phyloP scores from a whole-genome alignment of 228 moss, liverwort and hornwort genomes.

The Sphagnum magellanicum region DNA sequence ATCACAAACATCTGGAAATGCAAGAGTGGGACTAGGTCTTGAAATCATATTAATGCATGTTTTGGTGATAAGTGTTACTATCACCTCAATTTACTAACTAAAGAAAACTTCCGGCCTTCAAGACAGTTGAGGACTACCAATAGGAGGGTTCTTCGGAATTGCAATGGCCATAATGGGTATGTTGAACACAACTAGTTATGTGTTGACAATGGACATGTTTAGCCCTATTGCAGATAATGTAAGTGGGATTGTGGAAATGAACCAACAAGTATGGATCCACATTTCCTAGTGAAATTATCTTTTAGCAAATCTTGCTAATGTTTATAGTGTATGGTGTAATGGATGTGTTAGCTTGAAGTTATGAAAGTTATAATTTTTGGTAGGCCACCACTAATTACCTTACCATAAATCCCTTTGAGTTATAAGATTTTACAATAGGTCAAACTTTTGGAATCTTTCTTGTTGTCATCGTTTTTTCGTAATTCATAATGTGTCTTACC shows the following conservation, averaged over 20 bases:
- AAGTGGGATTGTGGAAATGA: slow-evolving; percentile 94
- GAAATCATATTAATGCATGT: slow-evolving; percentile 88
- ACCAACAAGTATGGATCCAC: slow-evolving; percentile 57
- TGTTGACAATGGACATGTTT: slow-evolving; percentile 99
- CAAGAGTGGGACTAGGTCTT: slow-evolving; percentile 88
- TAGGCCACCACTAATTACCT: too few relatives aligned
- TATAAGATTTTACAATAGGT: not conserved
- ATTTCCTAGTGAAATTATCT: too few relatives aligned
- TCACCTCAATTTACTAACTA: slow-evolving; percentile 85
- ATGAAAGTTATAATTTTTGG: not conserved
- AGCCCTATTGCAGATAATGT: slow-evolving; percentile 95
- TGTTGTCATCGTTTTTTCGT: not conserved
- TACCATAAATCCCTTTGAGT: too few relatives aligned
- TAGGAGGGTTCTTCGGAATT: slow-evolving; percentile 86
- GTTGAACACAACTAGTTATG: slow-evolving; percentile 94
- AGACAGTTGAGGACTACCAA: slow-evolving; percentile 62
- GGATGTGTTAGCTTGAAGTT: not conserved
- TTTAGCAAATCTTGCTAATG: too few relatives aligned
- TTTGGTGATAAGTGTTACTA: slow-evolving; percentile 81
- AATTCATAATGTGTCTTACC: not conserved
- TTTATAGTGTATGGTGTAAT: not conserved
- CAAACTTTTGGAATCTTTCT: not conserved
- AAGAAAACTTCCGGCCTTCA: slow-evolving; percentile 91
- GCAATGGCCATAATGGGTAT: slow-evolving; percentile 98
- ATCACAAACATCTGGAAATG: not conserved